Conservation (phyloP, 225 moss, liverwort and hornwort genomes). For the Straminergon stramineum region DNA sequence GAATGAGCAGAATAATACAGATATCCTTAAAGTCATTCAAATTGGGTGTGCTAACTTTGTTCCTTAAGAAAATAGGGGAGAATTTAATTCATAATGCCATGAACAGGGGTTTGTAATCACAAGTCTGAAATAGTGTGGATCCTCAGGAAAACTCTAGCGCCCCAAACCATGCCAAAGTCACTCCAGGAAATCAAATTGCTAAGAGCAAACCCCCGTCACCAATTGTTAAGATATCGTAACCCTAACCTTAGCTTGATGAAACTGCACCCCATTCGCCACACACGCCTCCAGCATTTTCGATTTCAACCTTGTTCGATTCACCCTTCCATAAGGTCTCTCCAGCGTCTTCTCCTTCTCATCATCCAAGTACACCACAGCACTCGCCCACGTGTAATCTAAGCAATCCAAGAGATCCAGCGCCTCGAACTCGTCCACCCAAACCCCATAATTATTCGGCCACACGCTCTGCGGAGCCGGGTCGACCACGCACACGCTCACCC, state of each 20-base stretch:
- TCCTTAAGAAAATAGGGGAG: background rate
- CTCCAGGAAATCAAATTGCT: background rate
- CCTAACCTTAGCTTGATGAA: constrained; percentile 82
- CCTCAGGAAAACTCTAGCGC: background rate
- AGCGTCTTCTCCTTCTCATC: constrained; percentile 51
- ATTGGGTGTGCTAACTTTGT: background rate
- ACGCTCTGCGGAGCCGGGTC: constrained; percentile 92
- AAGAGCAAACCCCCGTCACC: background rate
- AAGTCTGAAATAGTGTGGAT: background rate
- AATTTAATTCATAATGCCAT: background rate
- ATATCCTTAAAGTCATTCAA: background rate
- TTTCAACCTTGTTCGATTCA: constrained; percentile 74
- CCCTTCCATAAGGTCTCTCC: constrained; percentile 84
- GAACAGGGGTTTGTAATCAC: background rate
- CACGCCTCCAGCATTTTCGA: constrained; percentile 98
- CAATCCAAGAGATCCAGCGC: constrained; percentile 87
- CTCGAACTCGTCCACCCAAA: constrained; percentile 99
- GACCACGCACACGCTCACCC: constrained; percentile 74
- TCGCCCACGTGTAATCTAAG: constrained; percentile 92
- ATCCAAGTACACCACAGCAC: constrained; percentile 82
- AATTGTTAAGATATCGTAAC: background rate
- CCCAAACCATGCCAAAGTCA: background rate
- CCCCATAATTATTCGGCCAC: constrained; percentile 98
- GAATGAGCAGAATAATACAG: background rate
- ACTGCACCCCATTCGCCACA: constrained; percentile 79